Evolutionary conservation across 2,329 filamentous ascomycete genomes (phyloP).

Genomic region (Arthroderma sp.): DNA sequence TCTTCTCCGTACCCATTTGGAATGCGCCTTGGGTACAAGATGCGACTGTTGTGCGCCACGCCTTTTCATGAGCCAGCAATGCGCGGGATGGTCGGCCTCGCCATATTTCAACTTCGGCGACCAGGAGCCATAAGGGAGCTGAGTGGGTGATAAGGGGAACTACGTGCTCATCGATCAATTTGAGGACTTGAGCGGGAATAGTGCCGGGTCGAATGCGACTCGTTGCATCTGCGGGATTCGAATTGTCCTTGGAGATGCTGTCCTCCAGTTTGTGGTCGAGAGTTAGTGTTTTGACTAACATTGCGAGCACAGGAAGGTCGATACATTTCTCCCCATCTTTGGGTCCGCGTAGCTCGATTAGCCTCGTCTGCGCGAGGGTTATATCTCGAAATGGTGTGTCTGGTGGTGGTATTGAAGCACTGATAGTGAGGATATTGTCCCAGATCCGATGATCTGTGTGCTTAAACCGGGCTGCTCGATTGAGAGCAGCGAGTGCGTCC

Average conservation of each 20-base stretch:
- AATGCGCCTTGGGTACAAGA: slow-evolving; percentile 32
- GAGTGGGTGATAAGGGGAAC: slow-evolving; percentile 74
- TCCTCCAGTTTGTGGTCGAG: slow-evolving; percentile 30
- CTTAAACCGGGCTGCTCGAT: slow-evolving; percentile 71
- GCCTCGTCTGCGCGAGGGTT: slow-evolving; percentile 56
- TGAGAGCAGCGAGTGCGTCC: slow-evolving; percentile 73
- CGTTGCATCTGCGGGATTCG: slow-evolving; percentile 14
- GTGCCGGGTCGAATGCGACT: slow-evolving; percentile 41
- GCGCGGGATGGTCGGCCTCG: slow-evolving; percentile 56
- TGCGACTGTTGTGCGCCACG: slow-evolving; percentile 59
- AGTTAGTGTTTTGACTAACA: slow-evolving; percentile 60
- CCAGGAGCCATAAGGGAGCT: slow-evolving; percentile 61
- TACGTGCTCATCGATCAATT: slow-evolving; percentile 61
- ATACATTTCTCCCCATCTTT: slow-evolving; percentile 62
- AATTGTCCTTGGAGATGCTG: slow-evolving; percentile 15
- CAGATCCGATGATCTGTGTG: slow-evolving; percentile 85
- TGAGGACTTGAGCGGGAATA: slow-evolving; percentile 40
- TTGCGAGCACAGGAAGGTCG: slow-evolving; percentile 58
- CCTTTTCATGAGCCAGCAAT: slow-evolving; percentile 75
- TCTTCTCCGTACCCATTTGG: slow-evolving; percentile 44
- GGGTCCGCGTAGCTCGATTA: slow-evolving; percentile 58
- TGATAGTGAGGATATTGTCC: slow-evolving; percentile 88
- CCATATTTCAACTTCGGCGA: slow-evolving; percentile 62
- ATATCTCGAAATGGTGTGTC: slow-evolving; percentile 55
- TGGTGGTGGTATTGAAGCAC: slow-evolving; percentile 62